Percentiles rank a stretch among this genome's conserved stretches.
Conservation (phyloP, 352 stramenopile genomes). For the Pythium scleroteichum region DNA sequence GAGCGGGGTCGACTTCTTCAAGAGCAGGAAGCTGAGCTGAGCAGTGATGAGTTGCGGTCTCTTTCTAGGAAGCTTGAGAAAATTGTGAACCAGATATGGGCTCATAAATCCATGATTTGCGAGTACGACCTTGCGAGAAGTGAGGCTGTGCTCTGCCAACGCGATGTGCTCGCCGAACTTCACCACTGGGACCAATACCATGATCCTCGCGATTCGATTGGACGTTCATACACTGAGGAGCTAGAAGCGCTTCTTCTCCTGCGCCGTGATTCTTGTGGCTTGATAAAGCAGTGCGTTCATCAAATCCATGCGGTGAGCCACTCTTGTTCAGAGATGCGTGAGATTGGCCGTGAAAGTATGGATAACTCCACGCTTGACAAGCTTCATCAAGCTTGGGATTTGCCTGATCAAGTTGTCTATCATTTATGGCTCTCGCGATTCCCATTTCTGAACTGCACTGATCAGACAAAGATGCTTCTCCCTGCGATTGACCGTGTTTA, state of each 20-base stretch:
- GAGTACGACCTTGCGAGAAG: conserved; percentile 24
- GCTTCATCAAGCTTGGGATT: not conserved
- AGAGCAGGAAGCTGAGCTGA: conserved; percentile 14
- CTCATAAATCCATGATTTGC: conserved; percentile 11
- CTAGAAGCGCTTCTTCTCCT: no score
- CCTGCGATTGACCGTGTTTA: conserved; percentile 31
- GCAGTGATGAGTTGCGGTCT: conserved; percentile 9
- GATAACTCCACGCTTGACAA: no score
- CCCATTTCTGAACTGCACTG: conserved; percentile 28
- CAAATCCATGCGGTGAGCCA: no score
- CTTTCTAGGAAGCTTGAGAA: conserved; percentile 15
- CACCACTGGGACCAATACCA: conserved; percentile 18
- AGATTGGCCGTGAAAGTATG: no score
- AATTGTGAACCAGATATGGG: conserved; percentile 22
- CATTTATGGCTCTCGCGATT: conserved; percentile 44
- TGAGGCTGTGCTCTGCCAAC: conserved; percentile 1
- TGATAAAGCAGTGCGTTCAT: no score
- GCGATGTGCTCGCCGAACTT: conserved; percentile 3
- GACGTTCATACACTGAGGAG: not conserved
- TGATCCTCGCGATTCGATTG: not conserved
- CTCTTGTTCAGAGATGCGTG: no score
- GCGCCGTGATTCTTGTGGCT: no score
- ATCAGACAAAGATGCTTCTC: conserved; percentile 10
- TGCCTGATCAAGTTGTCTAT: not conserved
- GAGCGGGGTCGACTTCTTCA: conserved; percentile 3